phyloP scores from a whole-genome alignment of 352 stramenopile species.

The Pythium aquatile region DNA sequence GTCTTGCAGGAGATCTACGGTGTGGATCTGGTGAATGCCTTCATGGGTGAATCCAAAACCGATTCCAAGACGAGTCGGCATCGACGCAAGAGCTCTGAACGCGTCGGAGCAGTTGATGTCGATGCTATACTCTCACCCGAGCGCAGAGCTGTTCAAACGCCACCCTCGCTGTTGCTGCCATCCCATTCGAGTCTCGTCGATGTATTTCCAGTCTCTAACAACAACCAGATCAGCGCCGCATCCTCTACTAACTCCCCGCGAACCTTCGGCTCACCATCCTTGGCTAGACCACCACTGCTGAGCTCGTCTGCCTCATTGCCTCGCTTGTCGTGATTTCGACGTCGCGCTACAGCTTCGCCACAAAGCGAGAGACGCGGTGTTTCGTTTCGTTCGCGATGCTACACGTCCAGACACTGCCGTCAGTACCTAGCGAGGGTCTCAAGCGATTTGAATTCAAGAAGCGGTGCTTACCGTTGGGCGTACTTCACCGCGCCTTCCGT shows the following conservation, averaged over 20 bases:
- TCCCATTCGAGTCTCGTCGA: conserved; percentile 16
- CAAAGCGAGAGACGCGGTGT: conserved; percentile 21
- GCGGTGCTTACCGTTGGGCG: conserved; percentile 18
- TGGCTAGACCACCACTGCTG: conserved; percentile 2
- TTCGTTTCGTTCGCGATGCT: conserved; percentile 20
- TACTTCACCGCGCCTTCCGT: conserved; percentile 24
- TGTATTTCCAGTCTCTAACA: neutral
- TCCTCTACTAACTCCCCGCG: neutral
- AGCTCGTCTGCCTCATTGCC: conserved; percentile 20
- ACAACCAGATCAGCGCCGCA: conserved; percentile 1
- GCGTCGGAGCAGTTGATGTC: neutral
- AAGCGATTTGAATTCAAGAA: neutral
- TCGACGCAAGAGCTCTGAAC: conserved; percentile 13
- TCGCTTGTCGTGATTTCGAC: neutral
- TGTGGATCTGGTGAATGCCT: conserved; percentile 48
- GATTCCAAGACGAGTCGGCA: conserved; percentile 9
- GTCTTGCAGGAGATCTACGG: conserved; percentile 61
- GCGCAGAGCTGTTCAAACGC: conserved; percentile 4
- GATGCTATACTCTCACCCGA: neutral
- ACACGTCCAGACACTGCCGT: neutral
- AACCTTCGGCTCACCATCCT: neutral
- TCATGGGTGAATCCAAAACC: conserved; percentile 23
- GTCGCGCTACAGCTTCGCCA: conserved; percentile 14
- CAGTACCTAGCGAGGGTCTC: neutral
- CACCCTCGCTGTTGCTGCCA: conserved; percentile 1